Evolutionary conservation across 1,139 yeast species (phyloP).

Genomic region (Casaregolazyma lundiana): DNA sequence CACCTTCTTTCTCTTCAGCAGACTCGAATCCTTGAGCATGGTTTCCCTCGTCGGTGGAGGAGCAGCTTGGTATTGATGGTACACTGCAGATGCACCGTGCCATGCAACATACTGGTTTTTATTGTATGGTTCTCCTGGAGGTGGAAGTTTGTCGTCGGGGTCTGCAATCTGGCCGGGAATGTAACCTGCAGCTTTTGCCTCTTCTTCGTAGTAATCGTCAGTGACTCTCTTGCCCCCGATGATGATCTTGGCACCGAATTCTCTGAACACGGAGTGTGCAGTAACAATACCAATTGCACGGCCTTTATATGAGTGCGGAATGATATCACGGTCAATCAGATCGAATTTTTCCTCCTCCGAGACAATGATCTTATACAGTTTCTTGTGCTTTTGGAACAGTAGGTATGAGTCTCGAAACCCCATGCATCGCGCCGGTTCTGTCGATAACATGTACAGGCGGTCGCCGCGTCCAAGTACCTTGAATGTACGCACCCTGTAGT

Average conservation of each 20-base stretch:
- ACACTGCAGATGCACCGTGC: constrained; percentile 45
- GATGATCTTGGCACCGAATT: constrained; percentile 84
- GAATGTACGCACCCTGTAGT: constrained; percentile 76
- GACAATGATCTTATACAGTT: constrained; percentile 68
- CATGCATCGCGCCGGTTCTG: constrained; percentile 92
- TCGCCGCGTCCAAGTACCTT: constrained; percentile 71
- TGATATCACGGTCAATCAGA: constrained; percentile 71
- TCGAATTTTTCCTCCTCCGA: constrained; percentile 78
- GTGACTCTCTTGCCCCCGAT: constrained; percentile 73
- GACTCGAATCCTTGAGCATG: constrained; percentile 18
- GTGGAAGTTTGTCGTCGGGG: constrained; percentile 53
- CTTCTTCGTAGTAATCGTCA: constrained; percentile 87
- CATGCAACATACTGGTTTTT: constrained; percentile 49
- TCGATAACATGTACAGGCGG: constrained; percentile 78
- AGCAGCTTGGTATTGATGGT: constrained; percentile 39
- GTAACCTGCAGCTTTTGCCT: constrained; percentile 65
- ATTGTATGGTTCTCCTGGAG: constrained; percentile 41
- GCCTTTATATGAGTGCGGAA: constrained; percentile 89
- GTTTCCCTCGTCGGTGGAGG: constrained; percentile 25
- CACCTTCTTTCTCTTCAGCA: constrained; percentile 32
- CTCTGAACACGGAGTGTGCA: constrained; percentile 84
- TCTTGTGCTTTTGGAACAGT: constrained; percentile 77
- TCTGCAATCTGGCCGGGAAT: constrained; percentile 80
- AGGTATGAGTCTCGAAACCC: constrained; percentile 93
- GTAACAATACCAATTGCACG: constrained; percentile 86